Conservation (phyloP, 495 filamentous ascomycete species). For the Aspergillus sclerotiicarbonarius region DNA sequence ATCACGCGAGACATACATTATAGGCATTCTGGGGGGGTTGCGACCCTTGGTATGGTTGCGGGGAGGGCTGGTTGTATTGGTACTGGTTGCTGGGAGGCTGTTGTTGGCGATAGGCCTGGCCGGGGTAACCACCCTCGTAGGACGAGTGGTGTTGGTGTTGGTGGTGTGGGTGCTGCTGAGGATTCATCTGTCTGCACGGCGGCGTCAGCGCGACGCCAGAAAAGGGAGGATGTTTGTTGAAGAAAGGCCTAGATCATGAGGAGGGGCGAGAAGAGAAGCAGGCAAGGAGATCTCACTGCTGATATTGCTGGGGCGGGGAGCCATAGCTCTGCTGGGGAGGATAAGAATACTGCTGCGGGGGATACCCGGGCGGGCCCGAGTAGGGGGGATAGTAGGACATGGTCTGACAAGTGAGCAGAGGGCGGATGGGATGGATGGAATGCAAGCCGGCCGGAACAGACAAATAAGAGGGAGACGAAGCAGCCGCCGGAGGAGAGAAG, state of each 20-base stretch:
- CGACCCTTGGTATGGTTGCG: constrained; percentile 36
- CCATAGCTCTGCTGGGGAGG: constrained; percentile 36
- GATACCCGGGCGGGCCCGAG: constrained; percentile 47
- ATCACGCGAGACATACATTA: constrained; percentile 30
- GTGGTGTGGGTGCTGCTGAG: constrained; percentile 16
- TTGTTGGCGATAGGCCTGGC: constrained; percentile 46
- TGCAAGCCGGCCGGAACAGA: constrained; percentile 5
- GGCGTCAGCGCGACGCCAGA: background rate
- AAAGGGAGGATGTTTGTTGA: background rate
- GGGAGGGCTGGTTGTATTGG: constrained; percentile 44
- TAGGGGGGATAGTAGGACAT: constrained; percentile 57
- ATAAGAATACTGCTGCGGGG: constrained; percentile 44
- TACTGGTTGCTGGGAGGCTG: constrained; percentile 42
- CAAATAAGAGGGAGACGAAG: constrained; percentile 2
- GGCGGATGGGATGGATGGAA: background rate
- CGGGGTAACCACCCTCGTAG: constrained; percentile 48
- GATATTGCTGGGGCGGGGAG: constrained; percentile 30
- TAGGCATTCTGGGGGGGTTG: constrained; percentile 45
- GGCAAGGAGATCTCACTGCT: constrained; percentile 9
- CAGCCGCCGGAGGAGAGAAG: constrained; percentile 13
- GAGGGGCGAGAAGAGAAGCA: constrained; percentile 1
- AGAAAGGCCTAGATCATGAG: background rate
- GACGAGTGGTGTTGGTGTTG: constrained; percentile 35
- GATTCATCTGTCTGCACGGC: constrained; percentile 16
- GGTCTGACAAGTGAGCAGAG: background rate